phyloP scores from a whole-genome alignment of 2,329 filamentous ascomycete species.

The Cladorrhinum sp. region DNA sequence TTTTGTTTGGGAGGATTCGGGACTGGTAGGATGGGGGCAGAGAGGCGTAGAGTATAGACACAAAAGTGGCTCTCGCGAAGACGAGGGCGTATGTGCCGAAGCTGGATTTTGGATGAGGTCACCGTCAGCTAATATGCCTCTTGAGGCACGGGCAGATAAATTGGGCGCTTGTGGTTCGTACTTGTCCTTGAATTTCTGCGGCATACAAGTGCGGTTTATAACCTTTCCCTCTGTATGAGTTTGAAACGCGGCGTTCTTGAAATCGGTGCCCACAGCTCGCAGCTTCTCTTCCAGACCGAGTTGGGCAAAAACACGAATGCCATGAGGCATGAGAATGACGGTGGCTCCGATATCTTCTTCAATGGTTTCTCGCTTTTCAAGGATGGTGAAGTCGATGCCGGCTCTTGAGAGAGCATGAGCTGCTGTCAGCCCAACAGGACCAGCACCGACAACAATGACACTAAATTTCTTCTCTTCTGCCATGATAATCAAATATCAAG shows the following conservation, averaged over 20 bases:
- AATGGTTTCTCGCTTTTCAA: conserved; percentile 7
- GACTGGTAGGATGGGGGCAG: background rate
- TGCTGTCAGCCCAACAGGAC: conserved; percentile 17
- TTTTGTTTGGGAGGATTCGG: conserved; percentile 3
- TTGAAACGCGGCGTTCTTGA: background rate
- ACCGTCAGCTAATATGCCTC: too few species aligned
- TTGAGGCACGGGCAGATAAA: too few species aligned
- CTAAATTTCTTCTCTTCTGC: background rate
- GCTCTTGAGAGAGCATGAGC: conserved; percentile 14
- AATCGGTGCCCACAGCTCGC: background rate
- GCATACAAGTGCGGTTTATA: background rate
- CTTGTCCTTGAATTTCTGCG: background rate
- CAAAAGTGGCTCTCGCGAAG: conserved; percentile 1
- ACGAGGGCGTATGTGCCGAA: background rate
- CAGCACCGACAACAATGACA: conserved; percentile 17
- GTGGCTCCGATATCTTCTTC: conserved; percentile 7
- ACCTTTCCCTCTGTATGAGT: background rate
- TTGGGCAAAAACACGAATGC: conserved; percentile 4
- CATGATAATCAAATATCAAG: background rate
- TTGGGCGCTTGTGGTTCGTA: too few species aligned
- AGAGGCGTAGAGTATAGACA: conserved; percentile 7
- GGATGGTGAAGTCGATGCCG: conserved; percentile 13
- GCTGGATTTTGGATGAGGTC: too few species aligned
- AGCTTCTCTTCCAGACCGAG: conserved; percentile 5
- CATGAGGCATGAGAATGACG: conserved; percentile 6